Conservation (phyloP, 176 grass and related monocot species). For the bread wheat (Triticum aestivum) region IWGSC_CS_RefSeq_v2.1 NC_057806.1:651256529-651257028, state of each 20-base stretch:
- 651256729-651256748: conserved; percentile 13
- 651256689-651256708: conserved; percentile 40
- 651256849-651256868: neutral
- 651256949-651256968: conserved; percentile 43
- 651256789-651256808: neutral
- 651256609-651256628: conserved; percentile 34
- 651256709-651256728: conserved; percentile 31
- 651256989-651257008: conserved; percentile 55
- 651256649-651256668: conserved; percentile 52
- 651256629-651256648: conserved; percentile 45
- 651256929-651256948: neutral
- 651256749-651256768: conserved; percentile 29
- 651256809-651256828: neutral
- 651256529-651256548: neutral
- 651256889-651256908: neutral
- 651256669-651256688: conserved; percentile 46
- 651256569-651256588: neutral
- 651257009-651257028: conserved; percentile 36
- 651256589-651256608: conserved; percentile 1
- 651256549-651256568: neutral
- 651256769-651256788: neutral
- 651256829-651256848: neutral
- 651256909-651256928: neutral
- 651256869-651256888: neutral
- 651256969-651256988: conserved; percentile 46